A percentile compares a stretch with the other conserved stretches of the same genome.
Evolutionary conservation across 2,329 filamentous ascomycete genomes (phyloP).

Genomic region (Amylocarpus encephaloides): DNA sequence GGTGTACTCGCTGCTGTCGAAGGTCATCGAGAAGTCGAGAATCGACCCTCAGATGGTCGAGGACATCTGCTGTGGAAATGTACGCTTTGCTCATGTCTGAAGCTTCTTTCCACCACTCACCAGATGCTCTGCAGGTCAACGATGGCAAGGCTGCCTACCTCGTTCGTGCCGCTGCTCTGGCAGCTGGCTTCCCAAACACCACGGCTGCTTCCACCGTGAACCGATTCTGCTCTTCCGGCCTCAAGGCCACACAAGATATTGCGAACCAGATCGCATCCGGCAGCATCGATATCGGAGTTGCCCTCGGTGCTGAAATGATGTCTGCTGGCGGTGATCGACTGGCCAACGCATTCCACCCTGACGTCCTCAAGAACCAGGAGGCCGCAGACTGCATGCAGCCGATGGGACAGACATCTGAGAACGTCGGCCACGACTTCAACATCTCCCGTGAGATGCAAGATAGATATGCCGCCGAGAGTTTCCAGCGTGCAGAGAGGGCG

Average conservation of each 20-base stretch:
- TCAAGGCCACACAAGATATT: conserved; percentile 87
- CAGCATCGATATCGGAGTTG: conserved; percentile 91
- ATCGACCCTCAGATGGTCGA: conserved; percentile 77
- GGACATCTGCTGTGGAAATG: conserved; percentile 90
- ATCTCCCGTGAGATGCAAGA: conserved; percentile 72
- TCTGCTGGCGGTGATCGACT: conserved; percentile 72
- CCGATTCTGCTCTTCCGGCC: conserved; percentile 86
- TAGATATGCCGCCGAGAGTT: conserved; percentile 78
- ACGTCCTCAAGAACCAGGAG: conserved; percentile 60
- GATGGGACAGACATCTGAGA: conserved; percentile 88
- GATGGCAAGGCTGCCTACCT: conserved; percentile 94
- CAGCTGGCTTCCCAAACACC: conserved; percentile 79
- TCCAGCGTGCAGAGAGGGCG: conserved; percentile 79
- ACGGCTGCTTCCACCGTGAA: conserved; percentile 80
- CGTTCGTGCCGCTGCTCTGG: conserved; percentile 77
- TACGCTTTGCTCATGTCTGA: conserved; percentile 37
- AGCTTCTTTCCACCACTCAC: conserved; percentile 1
- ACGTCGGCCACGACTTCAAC: conserved; percentile 81
- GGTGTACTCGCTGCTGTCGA: conserved; percentile 73
- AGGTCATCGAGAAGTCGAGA: conserved; percentile 64
- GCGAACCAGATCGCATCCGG: conserved; percentile 84
- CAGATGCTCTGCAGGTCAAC: conserved; percentile 40
- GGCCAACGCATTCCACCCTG: conserved; percentile 48
- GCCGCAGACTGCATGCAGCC: conserved; percentile 75
- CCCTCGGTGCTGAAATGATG: conserved; percentile 97